Conservation (phyloP, 2,329 filamentous ascomycete genomes). For the Colletotrichum sp. region DNA sequence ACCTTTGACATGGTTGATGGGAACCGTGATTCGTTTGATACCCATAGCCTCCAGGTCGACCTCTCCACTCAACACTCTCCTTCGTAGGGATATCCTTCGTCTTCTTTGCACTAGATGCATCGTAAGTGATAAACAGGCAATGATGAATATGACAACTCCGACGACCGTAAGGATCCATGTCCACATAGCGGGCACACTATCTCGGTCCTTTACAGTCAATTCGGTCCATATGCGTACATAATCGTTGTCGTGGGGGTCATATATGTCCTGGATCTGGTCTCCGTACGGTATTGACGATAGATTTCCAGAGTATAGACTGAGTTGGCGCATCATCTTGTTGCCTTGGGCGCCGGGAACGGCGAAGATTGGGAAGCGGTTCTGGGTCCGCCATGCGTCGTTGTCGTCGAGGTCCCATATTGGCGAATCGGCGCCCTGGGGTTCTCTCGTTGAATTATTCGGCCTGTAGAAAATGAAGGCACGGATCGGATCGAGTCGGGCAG, state of each 20-base stretch:
- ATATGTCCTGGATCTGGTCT: slow-evolving; percentile 58
- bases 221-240: slow-evolving; percentile 67
- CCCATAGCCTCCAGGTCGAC: slow-evolving; percentile 87
- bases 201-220: slow-evolving; percentile 51
- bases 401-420: slow-evolving; percentile 74
- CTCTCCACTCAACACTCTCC: slow-evolving; percentile 77
- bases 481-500: slow-evolving; percentile 62
- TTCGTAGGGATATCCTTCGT: slow-evolving; percentile 70
- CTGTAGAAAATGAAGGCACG: slow-evolving; percentile 69
- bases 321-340: slow-evolving; percentile 69
- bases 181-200: slow-evolving; percentile 77
- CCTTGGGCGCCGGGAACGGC: slow-evolving; percentile 76
- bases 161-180: slow-evolving; percentile 76
- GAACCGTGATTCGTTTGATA: slow-evolving; percentile 82
- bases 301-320: slow-evolving; percentile 80
- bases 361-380: slow-evolving; percentile 82
- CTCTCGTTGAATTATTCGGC: slow-evolving; percentile 58
- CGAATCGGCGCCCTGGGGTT: slow-evolving; percentile 71
- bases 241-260: slow-evolving; percentile 60
- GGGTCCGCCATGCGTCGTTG: slow-evolving; percentile 71
- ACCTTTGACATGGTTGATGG: slow-evolving; percentile 70
- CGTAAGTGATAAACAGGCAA: slow-evolving; percentile 68
- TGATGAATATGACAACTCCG: slow-evolving; percentile 71
- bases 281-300: slow-evolving; percentile 66
- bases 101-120: slow-evolving; percentile 82